These are phyloP conservation scores for Tilletia setariae DNA, from an alignment of 1,284 basidiomycete genomes.

Conservation along the genomic window DNA sequence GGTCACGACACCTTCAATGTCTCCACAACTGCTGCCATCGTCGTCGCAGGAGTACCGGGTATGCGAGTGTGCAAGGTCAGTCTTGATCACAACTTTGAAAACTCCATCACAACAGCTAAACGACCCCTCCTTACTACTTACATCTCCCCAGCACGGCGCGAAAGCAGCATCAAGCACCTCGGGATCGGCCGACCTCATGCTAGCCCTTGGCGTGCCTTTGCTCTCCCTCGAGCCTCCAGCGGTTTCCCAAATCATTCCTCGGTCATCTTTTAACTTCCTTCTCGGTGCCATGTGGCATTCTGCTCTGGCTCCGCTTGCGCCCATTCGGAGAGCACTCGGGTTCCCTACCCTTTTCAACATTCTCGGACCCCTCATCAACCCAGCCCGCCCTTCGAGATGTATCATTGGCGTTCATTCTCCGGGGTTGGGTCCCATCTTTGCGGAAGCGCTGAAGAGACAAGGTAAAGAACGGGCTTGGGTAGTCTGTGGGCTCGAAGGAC, in stretches of 20 bases:
- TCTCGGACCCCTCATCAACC: slow-evolving; percentile 91
- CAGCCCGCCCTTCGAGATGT: slow-evolving; percentile 74
- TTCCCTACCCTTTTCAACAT: slow-evolving; percentile 98
- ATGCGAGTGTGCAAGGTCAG: slow-evolving; percentile 85
- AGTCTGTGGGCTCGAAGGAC: slow-evolving; percentile 84
- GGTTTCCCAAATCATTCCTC: slow-evolving; percentile 30
- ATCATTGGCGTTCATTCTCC: slow-evolving; percentile 82
- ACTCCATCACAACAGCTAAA: neutral
- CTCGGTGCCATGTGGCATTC: slow-evolving; percentile 93
- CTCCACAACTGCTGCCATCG: slow-evolving; percentile 87
- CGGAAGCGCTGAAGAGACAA: slow-evolving; percentile 64
- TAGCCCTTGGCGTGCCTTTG: slow-evolving; percentile 75
- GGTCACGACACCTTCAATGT: slow-evolving; percentile 97
- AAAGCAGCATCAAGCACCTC: slow-evolving; percentile 90
- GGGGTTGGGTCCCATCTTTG: slow-evolving; percentile 81
- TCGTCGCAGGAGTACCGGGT: slow-evolving; percentile 83
- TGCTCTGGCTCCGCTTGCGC: slow-evolving; percentile 75
- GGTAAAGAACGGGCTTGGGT: slow-evolving; percentile 73
- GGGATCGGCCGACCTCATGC: slow-evolving; percentile 87
- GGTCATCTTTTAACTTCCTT: slow-evolving; percentile 79
- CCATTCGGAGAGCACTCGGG: slow-evolving; percentile 78
- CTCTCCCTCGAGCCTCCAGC: slow-evolving; percentile 65
- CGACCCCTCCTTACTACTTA: neutral
- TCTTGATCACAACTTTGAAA: neutral
- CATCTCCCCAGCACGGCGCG: slow-evolving; percentile 71